phyloP scores from a whole-genome alignment of 768 basidiomycete genomes.

The Ephemerocybe angulata region DNA sequence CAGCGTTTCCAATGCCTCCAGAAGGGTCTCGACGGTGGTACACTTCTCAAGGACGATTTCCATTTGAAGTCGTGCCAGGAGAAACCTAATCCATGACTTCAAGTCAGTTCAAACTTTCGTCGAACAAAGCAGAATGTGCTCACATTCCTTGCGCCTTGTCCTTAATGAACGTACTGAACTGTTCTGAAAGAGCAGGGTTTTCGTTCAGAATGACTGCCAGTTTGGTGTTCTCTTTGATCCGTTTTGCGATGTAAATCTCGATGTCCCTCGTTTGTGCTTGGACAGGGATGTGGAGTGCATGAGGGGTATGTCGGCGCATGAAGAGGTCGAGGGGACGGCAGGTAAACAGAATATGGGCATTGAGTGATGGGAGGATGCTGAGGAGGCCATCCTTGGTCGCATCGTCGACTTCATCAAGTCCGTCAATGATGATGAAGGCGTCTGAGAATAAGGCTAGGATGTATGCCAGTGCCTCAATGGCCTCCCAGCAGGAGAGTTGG shows the following conservation, averaged over 20 bases:
- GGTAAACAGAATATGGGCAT: background rate
- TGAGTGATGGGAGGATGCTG: background rate
- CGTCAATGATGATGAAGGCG: background rate
- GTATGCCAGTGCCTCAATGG: background rate
- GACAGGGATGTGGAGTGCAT: background rate
- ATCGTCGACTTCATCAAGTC: background rate
- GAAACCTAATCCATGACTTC: background rate
- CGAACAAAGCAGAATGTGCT: background rate
- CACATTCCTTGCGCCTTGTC: background rate
- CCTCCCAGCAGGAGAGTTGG: background rate
- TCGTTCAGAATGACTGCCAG: background rate
- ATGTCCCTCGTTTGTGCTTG: background rate
- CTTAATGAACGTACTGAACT: background rate
- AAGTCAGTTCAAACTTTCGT: no score
- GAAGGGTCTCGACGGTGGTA: background rate
- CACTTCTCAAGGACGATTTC: background rate
- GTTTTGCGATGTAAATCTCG: background rate
- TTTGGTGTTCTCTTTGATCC: background rate
- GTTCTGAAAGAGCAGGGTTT: background rate
- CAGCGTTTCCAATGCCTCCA: background rate
- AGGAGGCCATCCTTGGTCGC: background rate
- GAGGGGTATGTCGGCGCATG: background rate
- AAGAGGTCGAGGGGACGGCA: conserved; percentile 1
- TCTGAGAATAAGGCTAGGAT: background rate
- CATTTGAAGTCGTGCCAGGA: background rate